Conservation (phyloP, 805 yeast species). For the Lipomyces chichibuensis region DNA sequence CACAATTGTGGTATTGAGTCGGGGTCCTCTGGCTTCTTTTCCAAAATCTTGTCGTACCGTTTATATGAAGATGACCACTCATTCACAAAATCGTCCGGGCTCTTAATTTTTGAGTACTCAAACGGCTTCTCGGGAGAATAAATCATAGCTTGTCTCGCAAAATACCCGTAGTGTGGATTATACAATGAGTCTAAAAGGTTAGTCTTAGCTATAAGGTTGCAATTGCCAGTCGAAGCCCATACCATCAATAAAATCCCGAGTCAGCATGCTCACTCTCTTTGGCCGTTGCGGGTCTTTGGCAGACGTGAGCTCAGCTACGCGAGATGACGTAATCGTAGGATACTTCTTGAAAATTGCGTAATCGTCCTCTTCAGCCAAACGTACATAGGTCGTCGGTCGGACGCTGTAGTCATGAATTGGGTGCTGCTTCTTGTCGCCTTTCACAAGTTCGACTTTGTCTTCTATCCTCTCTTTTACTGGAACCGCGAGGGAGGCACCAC, state of each 20-base stretch:
- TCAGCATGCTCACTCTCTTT: constrained; percentile 64
- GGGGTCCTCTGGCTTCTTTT: constrained; percentile 27
- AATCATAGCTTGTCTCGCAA: constrained; percentile 75
- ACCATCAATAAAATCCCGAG: constrained; percentile 73
- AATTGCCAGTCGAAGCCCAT: background rate
- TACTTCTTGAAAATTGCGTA: constrained; percentile 49
- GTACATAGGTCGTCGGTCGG: constrained; percentile 36
- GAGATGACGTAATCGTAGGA: constrained; percentile 49
- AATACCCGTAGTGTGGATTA: constrained; percentile 81
- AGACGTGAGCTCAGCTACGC: constrained; percentile 41
- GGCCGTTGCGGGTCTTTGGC: constrained; percentile 53
- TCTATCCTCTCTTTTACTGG: constrained; percentile 8
- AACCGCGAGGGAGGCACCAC: constrained; percentile 27
- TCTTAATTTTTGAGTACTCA: constrained; percentile 58
- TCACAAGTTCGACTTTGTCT: constrained; percentile 6
- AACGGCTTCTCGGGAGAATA: constrained; percentile 70
- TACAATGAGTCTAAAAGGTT: constrained; percentile 67
- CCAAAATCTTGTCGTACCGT: constrained; percentile 51
- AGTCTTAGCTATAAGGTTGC: background rate
- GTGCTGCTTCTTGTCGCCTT: constrained; percentile 15
- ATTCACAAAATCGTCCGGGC: constrained; percentile 70
- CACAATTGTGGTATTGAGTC: constrained; percentile 58
- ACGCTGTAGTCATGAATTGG: constrained; percentile 36
- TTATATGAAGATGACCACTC: constrained; percentile 55
- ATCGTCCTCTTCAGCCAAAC: constrained; percentile 41